Conservation (phyloP, 495 filamentous ascomycete species). For the Aspergillus cristatus region DNA sequence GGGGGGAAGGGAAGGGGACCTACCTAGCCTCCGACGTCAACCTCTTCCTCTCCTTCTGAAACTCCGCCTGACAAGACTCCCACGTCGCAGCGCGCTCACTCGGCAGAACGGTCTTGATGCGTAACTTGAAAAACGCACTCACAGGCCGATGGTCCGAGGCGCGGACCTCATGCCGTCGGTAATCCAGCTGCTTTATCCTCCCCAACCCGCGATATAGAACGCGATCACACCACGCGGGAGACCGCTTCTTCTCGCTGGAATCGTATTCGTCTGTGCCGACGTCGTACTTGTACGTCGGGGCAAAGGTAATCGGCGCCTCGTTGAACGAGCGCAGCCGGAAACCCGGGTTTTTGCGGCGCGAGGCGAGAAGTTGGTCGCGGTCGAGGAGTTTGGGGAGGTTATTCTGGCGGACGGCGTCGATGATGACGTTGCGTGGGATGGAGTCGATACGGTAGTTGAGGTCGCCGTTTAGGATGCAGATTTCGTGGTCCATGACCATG, state of each 20-base stretch:
- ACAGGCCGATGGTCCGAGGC: conserved; percentile 93
- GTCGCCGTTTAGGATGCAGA: conserved; percentile 92
- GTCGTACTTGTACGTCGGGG: conserved; percentile 97
- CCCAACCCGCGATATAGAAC: conserved; percentile 78
- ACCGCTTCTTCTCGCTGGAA: conserved; percentile 84
- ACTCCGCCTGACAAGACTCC: conserved; percentile 62
- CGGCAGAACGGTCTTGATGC: conserved; percentile 68
- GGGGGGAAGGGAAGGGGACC: conserved; percentile 6
- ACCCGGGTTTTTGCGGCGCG: conserved; percentile 73
- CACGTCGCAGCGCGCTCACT: conserved; percentile 53
- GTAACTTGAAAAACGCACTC: conserved; percentile 69
- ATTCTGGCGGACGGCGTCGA: conserved; percentile 66
- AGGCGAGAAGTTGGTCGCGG: conserved; percentile 84
- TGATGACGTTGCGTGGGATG: conserved; percentile 86
- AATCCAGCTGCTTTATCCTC: conserved; percentile 77
- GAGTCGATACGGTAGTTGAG: conserved; percentile 97
- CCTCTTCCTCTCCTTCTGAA: conserved; percentile 57
- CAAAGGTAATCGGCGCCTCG: conserved; percentile 80
- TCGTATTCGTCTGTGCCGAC: conserved; percentile 92
- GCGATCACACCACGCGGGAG: conserved; percentile 97
- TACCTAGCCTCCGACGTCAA: conserved; percentile 56
- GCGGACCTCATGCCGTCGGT: conserved; percentile 77
- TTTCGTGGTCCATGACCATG: conserved; percentile 95
- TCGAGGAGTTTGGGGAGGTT: conserved; percentile 89
- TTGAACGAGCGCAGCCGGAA: conserved; percentile 81